A percentile compares a stretch with the other conserved stretches of the same genome.
Conservation (phyloP, 75 land plant genomes). For the Selaginella tamariscina region DNA sequence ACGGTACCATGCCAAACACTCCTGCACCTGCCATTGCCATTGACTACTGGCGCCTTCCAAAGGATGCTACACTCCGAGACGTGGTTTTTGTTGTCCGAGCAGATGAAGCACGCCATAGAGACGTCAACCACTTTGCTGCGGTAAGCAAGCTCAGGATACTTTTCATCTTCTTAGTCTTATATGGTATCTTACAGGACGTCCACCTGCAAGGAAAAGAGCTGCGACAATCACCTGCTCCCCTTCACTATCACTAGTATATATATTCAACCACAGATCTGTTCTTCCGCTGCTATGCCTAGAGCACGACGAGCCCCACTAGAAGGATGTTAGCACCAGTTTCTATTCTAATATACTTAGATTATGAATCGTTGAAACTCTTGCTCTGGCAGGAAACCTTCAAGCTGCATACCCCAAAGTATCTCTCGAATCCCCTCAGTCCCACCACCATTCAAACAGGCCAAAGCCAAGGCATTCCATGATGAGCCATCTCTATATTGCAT, state of each 20-base stretch:
- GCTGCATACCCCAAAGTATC: background rate
- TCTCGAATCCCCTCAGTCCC: background rate
- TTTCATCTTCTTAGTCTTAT: background rate
- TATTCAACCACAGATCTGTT: too few relatives aligned
- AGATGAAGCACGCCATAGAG: constrained; percentile 9
- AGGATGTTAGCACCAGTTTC: too few relatives aligned
- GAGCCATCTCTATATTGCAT: background rate
- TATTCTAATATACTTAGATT: too few relatives aligned
- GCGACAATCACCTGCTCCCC: constrained; percentile 61
- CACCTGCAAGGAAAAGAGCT: constrained; percentile 58
- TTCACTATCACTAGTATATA: constrained; percentile 64
- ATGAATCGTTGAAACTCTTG: too few relatives aligned
- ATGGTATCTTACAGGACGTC: constrained; percentile 50
- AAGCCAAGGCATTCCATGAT: background rate
- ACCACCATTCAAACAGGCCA: background rate
- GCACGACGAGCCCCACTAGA: too few relatives aligned
- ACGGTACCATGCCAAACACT: constrained; percentile 4
- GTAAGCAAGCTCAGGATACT: background rate
- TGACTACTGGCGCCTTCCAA: constrained; percentile 5
- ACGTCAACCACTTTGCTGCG: constrained; percentile 12
- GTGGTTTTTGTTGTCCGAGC: constrained; percentile 8
- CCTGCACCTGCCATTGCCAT: constrained; percentile 12
- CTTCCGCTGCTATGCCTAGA: too few relatives aligned
- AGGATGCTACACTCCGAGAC: background rate
- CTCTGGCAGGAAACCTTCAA: background rate